These are phyloP conservation scores for Cardamine resedifolia DNA, from an alignment of 345 rosid genomes.

Conservation along the genomic window DNA sequence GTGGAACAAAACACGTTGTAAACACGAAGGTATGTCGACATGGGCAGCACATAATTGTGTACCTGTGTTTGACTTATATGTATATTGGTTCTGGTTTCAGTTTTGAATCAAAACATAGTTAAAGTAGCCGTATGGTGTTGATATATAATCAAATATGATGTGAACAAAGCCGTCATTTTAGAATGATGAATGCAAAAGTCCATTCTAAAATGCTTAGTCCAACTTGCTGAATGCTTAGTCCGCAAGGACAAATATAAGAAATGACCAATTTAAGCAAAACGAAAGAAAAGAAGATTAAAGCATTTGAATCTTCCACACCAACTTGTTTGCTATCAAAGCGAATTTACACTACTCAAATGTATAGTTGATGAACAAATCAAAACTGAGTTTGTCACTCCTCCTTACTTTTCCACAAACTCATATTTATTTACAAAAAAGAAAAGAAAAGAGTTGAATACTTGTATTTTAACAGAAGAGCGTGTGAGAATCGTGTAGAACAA, in stretches of 20 bases:
- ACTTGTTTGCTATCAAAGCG: constrained; percentile 19
- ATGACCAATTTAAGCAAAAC: neutral
- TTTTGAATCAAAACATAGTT: too few species aligned
- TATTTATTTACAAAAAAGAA: neutral
- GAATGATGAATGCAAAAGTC: constrained; percentile 25
- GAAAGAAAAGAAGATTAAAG: neutral
- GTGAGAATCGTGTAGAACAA: constrained; percentile 5
- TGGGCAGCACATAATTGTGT: constrained; percentile 23
- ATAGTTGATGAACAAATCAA: constrained; percentile 16
- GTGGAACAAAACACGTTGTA: constrained; percentile 17
- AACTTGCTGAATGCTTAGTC: constrained; percentile 28
- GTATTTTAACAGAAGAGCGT: constrained; percentile 11
- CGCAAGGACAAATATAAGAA: neutral
- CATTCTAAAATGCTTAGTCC: constrained; percentile 30
- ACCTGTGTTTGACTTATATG: constrained; percentile 14
- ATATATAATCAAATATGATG: neutral
- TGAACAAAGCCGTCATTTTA: constrained; percentile 36
- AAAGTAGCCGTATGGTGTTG: neutral
- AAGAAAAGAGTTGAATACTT: neutral
- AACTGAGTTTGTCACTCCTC: neutral
- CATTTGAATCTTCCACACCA: constrained; percentile 30
- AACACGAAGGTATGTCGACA: constrained; percentile 9
- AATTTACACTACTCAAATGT: constrained; percentile 10
- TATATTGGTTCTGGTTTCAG: constrained; percentile 1
- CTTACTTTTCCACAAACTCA: constrained; percentile 24